Conservation (phyloP, 164 flowering plant species). For the Piper betle region DNA sequence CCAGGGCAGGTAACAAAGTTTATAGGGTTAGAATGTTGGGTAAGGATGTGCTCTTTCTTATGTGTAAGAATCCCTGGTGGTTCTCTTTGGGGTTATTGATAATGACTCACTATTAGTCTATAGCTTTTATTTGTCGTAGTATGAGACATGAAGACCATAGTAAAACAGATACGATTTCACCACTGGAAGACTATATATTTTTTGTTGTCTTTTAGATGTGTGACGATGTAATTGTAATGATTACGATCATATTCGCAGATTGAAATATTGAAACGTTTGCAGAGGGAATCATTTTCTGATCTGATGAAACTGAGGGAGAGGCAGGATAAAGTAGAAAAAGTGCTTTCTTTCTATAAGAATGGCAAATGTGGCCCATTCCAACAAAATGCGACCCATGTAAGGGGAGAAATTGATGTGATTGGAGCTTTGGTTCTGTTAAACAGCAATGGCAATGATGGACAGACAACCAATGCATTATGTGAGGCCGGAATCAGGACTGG, state of each 20-base stretch:
- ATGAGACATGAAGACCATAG: neutral
- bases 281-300: constrained; percentile 87
- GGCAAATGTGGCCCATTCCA: constrained; percentile 55
- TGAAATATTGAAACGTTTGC: constrained; percentile 89
- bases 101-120: too few relatives aligned
- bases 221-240: neutral
- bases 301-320: constrained; percentile 88
- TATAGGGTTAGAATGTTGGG: too few relatives aligned
- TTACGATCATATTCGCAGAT: constrained; percentile 45
- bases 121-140: neutral
- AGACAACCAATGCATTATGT: constrained; percentile 24
- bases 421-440: constrained; percentile 49
- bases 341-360: constrained; percentile 39
- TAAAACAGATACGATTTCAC: neutral
- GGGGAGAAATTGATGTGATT: constrained; percentile 50
- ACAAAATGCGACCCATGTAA: constrained; percentile 49
- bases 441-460: constrained; percentile 26
- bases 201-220: neutral
- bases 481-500: constrained; percentile 61
- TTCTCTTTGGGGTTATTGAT: too few relatives aligned
- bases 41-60: too few relatives aligned
- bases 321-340: constrained; percentile 74
- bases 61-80: too few relatives aligned
- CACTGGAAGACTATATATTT: neutral
- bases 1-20: too few relatives aligned